These are phyloP conservation scores for Corymbia calophylla DNA, from an alignment of 441 rosid species.

Conservation along the genomic window DNA sequence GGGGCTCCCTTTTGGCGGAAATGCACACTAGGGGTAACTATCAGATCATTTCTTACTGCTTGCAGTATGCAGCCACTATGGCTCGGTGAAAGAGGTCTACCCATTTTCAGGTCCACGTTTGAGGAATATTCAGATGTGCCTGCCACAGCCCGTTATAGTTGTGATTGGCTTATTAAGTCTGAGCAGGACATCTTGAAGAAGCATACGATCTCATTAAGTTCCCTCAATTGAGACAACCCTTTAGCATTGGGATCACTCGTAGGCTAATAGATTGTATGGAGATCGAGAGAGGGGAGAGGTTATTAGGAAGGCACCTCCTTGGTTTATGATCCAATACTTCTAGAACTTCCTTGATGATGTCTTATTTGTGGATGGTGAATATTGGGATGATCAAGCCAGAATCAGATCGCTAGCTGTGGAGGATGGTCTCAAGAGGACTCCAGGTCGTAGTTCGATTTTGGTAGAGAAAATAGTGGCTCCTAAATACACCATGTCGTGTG, in stretches of 20 bases:
- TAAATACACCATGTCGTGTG: too few species aligned
- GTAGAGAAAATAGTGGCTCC: too few species aligned
- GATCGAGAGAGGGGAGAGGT: slow-evolving; percentile 10
- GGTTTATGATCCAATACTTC: slow-evolving; percentile 13
- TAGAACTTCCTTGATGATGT: slow-evolving; percentile 7
- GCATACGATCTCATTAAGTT: slow-evolving; percentile 7
- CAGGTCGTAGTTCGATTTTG: slow-evolving; percentile 6
- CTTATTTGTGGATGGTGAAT: slow-evolving; percentile 22
- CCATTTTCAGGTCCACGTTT: slow-evolving; percentile 14
- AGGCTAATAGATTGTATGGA: slow-evolving; percentile 17
- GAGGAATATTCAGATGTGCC: slow-evolving; percentile 18
- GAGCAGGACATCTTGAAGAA: slow-evolving; percentile 20
- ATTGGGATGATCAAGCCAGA: slow-evolving; percentile 11
- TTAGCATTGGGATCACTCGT: slow-evolving; percentile 16
- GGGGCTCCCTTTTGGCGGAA: slow-evolving; percentile 1
- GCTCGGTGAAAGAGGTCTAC: slow-evolving; percentile 22
- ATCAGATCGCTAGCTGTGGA: not conserved
- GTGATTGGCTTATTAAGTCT: slow-evolving; percentile 26
- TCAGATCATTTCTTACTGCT: slow-evolving; percentile 20
- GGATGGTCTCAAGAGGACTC: slow-evolving; percentile 11
- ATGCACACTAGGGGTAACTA: slow-evolving; percentile 9
- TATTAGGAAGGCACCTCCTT: slow-evolving; percentile 12
- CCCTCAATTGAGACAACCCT: slow-evolving; percentile 5
- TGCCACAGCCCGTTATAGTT: slow-evolving; percentile 11
- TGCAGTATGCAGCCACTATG: slow-evolving; percentile 19